phyloP scores from a whole-genome alignment of 768 basidiomycete genomes.

The Leccinum imitatum region DNA sequence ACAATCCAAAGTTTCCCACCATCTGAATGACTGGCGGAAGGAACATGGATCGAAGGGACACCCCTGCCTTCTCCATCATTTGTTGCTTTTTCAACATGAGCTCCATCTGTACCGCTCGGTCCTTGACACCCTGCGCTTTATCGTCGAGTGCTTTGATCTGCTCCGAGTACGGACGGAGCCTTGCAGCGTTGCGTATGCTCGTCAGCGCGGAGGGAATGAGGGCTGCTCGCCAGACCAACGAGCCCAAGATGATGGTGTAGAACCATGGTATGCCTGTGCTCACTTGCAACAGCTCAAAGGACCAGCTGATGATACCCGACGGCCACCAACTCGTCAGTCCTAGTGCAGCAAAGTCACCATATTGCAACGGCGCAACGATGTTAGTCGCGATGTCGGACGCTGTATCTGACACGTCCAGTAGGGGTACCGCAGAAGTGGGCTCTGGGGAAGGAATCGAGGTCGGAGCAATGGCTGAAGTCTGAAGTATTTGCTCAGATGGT shows the following conservation, averaged over 20 bases:
- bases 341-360: conserved; percentile 69
- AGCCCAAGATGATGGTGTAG: conserved; percentile 71
- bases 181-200: conserved; percentile 54
- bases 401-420: conserved; percentile 6
- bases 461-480: not conserved
- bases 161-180: conserved; percentile 36
- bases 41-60: conserved; percentile 56
- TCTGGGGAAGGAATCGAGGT: conserved; percentile 7
- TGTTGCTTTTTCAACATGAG: conserved; percentile 45
- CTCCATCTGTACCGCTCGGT: conserved; percentile 43
- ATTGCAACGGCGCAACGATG: conserved; percentile 52
- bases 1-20: conserved; percentile 75
- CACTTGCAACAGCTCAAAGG: conserved; percentile 69
- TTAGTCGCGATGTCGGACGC: conserved; percentile 21
- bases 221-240: conserved; percentile 56
- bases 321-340: conserved; percentile 69
- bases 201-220: conserved; percentile 62
- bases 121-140: conserved; percentile 34
- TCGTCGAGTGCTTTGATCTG: conserved; percentile 56
- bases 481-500: not conserved
- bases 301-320: conserved; percentile 59
- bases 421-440: conserved; percentile 5
- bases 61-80: conserved; percentile 64
- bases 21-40: conserved; percentile 65
- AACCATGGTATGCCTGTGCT: conserved; percentile 78